These are phyloP conservation scores for Chalaropsis ovoidea DNA, from an alignment of 2,329 filamentous ascomycete genomes.

Conservation along the genomic window DNA sequence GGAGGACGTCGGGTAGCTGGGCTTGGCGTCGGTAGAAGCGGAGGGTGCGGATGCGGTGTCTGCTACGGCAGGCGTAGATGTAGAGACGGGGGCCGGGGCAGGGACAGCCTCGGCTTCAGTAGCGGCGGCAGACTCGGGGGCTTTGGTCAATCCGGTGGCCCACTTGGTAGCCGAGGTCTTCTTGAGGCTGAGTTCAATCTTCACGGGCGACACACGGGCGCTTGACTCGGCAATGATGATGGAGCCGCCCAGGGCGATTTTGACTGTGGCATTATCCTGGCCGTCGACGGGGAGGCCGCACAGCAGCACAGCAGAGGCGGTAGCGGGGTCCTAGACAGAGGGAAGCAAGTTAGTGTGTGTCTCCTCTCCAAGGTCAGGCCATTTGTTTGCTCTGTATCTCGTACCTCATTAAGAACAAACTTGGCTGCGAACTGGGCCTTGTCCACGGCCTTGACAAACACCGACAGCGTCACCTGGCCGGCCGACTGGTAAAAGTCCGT, in stretches of 20 bases:
- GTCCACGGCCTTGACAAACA: constrained; percentile 38
- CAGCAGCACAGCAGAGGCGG: constrained; percentile 12
- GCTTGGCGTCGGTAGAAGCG: constrained; percentile 31
- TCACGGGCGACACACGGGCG: constrained; percentile 59
- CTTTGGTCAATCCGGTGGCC: constrained; percentile 33
- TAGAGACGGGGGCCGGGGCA: constrained; percentile 11
- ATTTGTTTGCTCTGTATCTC: not conserved
- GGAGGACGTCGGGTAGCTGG: constrained; percentile 78
- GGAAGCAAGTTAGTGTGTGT: not conserved
- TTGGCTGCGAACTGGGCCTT: constrained; percentile 35
- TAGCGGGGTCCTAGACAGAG: constrained; percentile 5
- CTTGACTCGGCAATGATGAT: constrained; percentile 41
- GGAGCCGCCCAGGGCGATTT: constrained; percentile 9
- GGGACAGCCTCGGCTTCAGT: constrained; percentile 31
- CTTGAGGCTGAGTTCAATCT: constrained; percentile 64
- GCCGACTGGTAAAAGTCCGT: constrained; percentile 28
- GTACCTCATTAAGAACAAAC: constrained; percentile 27
- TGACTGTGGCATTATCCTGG: constrained; percentile 17
- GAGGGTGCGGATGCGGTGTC: constrained; percentile 16
- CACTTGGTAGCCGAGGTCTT: constrained; percentile 63
- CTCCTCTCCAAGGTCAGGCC: not conserved
- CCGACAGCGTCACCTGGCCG: constrained; percentile 33
- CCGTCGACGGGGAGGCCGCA: constrained; percentile 19
- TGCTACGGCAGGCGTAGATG: constrained; percentile 16
- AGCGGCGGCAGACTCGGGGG: constrained; percentile 3